These are phyloP conservation scores for Pseudotulostoma volvatum DNA, from an alignment of 495 filamentous ascomycete genomes.

Conservation along the genomic window DNA sequence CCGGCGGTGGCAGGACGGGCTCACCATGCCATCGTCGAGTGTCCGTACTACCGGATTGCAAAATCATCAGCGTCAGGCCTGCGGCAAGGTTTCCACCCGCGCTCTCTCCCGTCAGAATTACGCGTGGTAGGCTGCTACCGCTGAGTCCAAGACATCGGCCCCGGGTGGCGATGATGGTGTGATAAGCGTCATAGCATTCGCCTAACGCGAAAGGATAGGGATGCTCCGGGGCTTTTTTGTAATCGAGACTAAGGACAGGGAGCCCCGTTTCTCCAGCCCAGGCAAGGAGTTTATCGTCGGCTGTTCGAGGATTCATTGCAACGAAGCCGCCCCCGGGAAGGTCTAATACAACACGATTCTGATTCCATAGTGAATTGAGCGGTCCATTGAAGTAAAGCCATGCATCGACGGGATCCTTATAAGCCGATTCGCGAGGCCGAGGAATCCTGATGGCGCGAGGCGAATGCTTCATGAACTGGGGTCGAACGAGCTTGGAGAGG, in stretches of 20 bases:
- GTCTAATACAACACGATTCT: conserved; percentile 70
- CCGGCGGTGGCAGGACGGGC: conserved; percentile 51
- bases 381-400: conserved; percentile 96
- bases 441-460: conserved; percentile 73
- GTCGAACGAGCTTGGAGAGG: conserved; percentile 52
- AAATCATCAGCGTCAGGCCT: conserved; percentile 68
- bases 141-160: conserved; percentile 73
- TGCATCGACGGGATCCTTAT: conserved; percentile 64
- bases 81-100: conserved; percentile 85
- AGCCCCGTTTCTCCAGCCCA: conserved; percentile 78
- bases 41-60: conserved; percentile 49
- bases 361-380: conserved; percentile 54
- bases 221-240: conserved; percentile 85
- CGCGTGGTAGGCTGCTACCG: conserved; percentile 51
- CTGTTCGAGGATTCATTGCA: conserved; percentile 78
- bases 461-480: conserved; percentile 59
- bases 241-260: conserved; percentile 80
- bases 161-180: conserved; percentile 53
- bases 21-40: conserved; percentile 41
- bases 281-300: conserved; percentile 79
- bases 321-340: conserved; percentile 92
- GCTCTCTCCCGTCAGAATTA: conserved; percentile 79
- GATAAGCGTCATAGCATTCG: conserved; percentile 92
- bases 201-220: conserved; percentile 93
- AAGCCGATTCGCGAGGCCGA: conserved; percentile 57